Percentiles rank a stretch among this genome's conserved stretches.
phyloP scores from a whole-genome alignment of 129 eudicot species.

The Chrysanthemum lavandulifolium region DNA sequence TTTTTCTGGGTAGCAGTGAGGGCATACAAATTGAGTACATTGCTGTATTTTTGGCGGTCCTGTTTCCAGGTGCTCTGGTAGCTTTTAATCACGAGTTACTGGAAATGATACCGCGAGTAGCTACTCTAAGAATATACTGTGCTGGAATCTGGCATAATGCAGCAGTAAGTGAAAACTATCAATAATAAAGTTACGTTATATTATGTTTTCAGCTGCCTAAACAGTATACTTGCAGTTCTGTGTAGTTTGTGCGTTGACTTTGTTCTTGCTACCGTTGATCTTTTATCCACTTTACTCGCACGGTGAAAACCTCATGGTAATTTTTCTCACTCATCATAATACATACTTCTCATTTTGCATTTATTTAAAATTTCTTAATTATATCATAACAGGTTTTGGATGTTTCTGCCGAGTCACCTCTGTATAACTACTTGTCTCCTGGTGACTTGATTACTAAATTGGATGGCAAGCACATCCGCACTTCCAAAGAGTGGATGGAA shows the following conservation, averaged over 20 bases:
- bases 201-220: background rate
- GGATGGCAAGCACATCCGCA: slow-evolving; percentile 54
- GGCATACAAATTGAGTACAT: slow-evolving; percentile 91
- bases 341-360: background rate
- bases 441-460: slow-evolving; percentile 61
- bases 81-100: slow-evolving; percentile 71
- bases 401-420: slow-evolving; percentile 62
- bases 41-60: slow-evolving; percentile 76
- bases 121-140: slow-evolving; percentile 86
- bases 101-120: slow-evolving; percentile 51
- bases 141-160: slow-evolving; percentile 99
- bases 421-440: slow-evolving; percentile 61
- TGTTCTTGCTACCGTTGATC: slow-evolving; percentile 69
- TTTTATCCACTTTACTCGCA: slow-evolving; percentile 68
- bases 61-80: slow-evolving; percentile 92
- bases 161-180: slow-evolving; percentile 48
- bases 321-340: background rate
- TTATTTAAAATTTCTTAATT: background rate
- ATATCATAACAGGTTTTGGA: slow-evolving; percentile 52
- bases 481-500: slow-evolving; percentile 61
- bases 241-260: slow-evolving; percentile 63
- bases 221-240: slow-evolving; percentile 52
- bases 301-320: slow-evolving; percentile 84
- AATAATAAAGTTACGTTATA: background rate
- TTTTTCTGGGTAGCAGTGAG: slow-evolving; percentile 76